Evolutionary conservation across 371 early-diverging fungal species (phyloP), one percentile per base, ranked within the genome.

Genomic region (Chytridium lagenaria): DNA sequence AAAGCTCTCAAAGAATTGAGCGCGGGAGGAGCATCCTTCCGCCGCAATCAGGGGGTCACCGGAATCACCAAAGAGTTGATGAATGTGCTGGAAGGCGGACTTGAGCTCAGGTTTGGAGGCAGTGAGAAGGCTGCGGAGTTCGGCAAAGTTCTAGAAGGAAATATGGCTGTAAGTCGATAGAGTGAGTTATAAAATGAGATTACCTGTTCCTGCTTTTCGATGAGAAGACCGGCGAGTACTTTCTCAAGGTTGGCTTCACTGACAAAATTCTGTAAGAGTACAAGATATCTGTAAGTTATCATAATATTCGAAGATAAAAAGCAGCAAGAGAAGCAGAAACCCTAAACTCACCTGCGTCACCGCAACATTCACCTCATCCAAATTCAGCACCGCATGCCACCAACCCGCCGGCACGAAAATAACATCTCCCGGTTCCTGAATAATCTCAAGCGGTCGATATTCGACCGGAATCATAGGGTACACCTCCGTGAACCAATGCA

Each of bases 361-460:
- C 34, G 61, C 61, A 31, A 61, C 36, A 33, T 49, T 65, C 2
- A 65, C 63, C 30, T 61, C 64, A n/a, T 71, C 71, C 52, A 75
- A 26, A 66, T 75, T 75, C 50, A 75, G 59, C 10, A 75, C 74
- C 12, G 61, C 50, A 65, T 75, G 76, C 70, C 71, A 71, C 76
- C 76, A 75, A 28, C 76, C 76, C 33, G 49, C 63, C 2, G 76
- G 76, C 36, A 75, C 70, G 33, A 67, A 72, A 31, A 75, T 59
- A 16, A 57, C 51, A 36, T 75, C 50, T 33, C 76, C 76, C 2
- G 64, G 67, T 68, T 67, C 74, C 50, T 68, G 67, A 2, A 73
- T 36, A 30, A 38, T 28, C 61, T 73, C 76, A 57, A 71, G 5
- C 38, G 65, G 71, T 63, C 38, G 3, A 33, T 19, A 67, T 28